Percentiles rank a stretch among this genome's conserved stretches.
Conservation (phyloP, 768 basidiomycete genomes). For the Russula sp. region DNA sequence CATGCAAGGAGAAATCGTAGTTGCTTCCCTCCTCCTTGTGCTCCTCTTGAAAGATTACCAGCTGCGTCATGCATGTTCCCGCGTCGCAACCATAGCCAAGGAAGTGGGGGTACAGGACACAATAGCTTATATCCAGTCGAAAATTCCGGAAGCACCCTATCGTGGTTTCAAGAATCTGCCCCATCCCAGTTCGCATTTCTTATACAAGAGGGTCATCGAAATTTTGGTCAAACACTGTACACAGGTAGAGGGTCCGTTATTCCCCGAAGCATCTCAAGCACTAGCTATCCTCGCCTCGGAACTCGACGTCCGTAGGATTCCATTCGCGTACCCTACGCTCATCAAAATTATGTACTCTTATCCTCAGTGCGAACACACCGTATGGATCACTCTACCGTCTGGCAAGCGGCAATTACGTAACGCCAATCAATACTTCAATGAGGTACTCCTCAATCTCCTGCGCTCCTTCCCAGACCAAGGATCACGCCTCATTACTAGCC, state of each 20-base stretch:
- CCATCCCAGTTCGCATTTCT: background rate
- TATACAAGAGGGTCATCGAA: slow-evolving; percentile 23
- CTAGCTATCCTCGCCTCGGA: slow-evolving; percentile 26
- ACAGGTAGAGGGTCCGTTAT: slow-evolving; percentile 21
- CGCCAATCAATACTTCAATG: slow-evolving; percentile 38
- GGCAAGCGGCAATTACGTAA: slow-evolving; percentile 17
- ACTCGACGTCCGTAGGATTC: slow-evolving; percentile 21
- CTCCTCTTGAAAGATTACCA: slow-evolving; percentile 64
- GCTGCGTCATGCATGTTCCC: slow-evolving; percentile 33
- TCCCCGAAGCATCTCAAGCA: slow-evolving; percentile 26
- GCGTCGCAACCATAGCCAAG: slow-evolving; percentile 34
- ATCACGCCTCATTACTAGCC: slow-evolving; percentile 12
- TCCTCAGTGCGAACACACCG: slow-evolving; percentile 31
- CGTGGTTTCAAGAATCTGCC: slow-evolving; percentile 16
- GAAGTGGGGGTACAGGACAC: slow-evolving; percentile 30
- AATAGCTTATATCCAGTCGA: slow-evolving; percentile 33
- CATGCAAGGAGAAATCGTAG: slow-evolving; percentile 74
- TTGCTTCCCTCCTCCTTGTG: slow-evolving; percentile 70
- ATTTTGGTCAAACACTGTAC: slow-evolving; percentile 26
- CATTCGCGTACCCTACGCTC: slow-evolving; percentile 10
- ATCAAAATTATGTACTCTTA: slow-evolving; percentile 28
- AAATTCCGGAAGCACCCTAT: slow-evolving; percentile 11
- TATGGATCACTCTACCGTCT: slow-evolving; percentile 32
- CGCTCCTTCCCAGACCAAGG: background rate
- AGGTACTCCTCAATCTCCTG: slow-evolving; percentile 35